These are phyloP conservation scores for Gymnopilus dilepis DNA, from an alignment of 768 basidiomycete species.

Conservation along the genomic window DNA sequence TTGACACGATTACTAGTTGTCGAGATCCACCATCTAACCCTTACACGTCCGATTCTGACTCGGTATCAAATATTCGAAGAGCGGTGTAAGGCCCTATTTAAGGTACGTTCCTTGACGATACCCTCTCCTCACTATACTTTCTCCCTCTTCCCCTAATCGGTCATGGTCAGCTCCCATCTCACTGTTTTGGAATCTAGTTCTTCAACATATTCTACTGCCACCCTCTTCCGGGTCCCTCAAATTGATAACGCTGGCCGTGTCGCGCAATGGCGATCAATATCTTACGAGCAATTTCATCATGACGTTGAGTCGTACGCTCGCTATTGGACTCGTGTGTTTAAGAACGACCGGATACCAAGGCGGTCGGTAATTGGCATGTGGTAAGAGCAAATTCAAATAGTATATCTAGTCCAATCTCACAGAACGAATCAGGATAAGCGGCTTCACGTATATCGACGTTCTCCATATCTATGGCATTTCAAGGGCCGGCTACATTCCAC, in stretches of 20 bases:
- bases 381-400: conserved; percentile 41
- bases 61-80: conserved; percentile 33
- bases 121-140: conserved; percentile 19
- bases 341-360: conserved; percentile 47
- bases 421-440: conserved; percentile 60
- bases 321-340: conserved; percentile 63
- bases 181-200: conserved; percentile 65
- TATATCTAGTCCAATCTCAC: conserved; percentile 19
- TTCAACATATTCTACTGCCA: conserved; percentile 48
- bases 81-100: conserved; percentile 29
- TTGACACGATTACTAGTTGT: conserved; percentile 37
- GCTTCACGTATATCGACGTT: conserved; percentile 73
- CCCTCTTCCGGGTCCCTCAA: conserved; percentile 67
- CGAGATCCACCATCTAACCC: conserved; percentile 36
- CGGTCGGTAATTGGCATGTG: conserved; percentile 75
- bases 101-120: conserved; percentile 14
- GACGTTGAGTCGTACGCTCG: conserved; percentile 72
- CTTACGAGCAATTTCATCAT: conserved; percentile 64
- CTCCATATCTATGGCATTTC: conserved; percentile 78
- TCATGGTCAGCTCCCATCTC: conserved; percentile 60
- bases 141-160: conserved; percentile 24
- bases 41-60: conserved; percentile 39
- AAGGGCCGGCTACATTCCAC: conserved; percentile 78
- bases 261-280: conserved; percentile 62
- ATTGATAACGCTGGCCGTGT: conserved; percentile 47